Evolutionary conservation across 2,329 filamentous ascomycete genomes (phyloP), one percentile per base, ranked within the genome.

Genomic region (Colletotrichum lini): DNA sequence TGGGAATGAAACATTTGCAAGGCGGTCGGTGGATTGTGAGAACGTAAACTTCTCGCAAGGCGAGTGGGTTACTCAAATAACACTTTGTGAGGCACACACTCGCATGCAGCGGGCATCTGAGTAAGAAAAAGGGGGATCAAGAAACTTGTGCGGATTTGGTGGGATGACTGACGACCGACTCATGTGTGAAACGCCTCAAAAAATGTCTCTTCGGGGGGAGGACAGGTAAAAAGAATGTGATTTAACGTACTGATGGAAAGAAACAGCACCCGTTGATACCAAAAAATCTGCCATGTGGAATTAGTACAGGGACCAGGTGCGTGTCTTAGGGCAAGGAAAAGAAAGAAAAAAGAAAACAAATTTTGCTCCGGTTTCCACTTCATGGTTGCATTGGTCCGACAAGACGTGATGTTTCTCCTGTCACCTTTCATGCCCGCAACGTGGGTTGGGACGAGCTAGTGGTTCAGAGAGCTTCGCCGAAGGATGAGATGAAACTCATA

Each of bases 401-500:
- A 59, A 35, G 57, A 44, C 38, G 52, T 56, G 40, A 38, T 56
- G 69, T 69, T 69, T 72, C 65, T 68, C 53, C 58, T 63, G 69
- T 64, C 69, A 64, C 30, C 67, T 30, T 56, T 49, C 26, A 63
- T 44, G 53, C 60, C 58, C 42, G 26, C 65, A 47, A 47, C 40
- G 35, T 56, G 42, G 61, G 66, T 59, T 69, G 50, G 70, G 70
- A 72, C 49, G 65, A 72, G 70, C 66, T 50, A 66, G 60, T 70
- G 70, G 67, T 35, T 38, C 42, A 66, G 67, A 70, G 60, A 56
- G 54, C 65, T 59, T 56, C 53, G 47, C 45, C 35, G 23, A 35
- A 30, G 61, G 70, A 72, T 72, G 70, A 70, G 70, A 70, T 70
- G 70, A 72, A 72, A 72, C 70, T 16, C 65, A 30, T 44, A 58